Conservation (phyloP, 805 yeast species). For the Scheffersomyces lignosus region DNA sequence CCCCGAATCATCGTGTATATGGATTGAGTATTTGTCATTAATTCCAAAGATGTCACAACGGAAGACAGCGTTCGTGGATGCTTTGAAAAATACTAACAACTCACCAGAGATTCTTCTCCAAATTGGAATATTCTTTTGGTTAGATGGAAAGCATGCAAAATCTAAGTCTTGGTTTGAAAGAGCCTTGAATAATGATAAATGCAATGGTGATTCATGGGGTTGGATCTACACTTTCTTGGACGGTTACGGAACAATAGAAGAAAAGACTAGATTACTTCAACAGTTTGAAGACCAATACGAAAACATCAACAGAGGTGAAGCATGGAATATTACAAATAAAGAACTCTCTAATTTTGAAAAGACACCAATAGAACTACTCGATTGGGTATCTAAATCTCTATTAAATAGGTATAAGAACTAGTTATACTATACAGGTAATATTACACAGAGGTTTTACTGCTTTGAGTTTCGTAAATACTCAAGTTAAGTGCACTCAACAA, state of each 20-base stretch:
- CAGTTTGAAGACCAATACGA: conserved; percentile 34
- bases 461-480: conserved; percentile 53
- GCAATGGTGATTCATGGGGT: conserved; percentile 78
- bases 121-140: conserved; percentile 69
- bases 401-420: conserved; percentile 3
- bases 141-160: conserved; percentile 59
- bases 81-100: conserved; percentile 65
- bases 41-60: conserved; percentile 50
- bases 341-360: conserved; percentile 46
- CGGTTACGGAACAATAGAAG: conserved; percentile 40
- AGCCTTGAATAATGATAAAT: conserved; percentile 54
- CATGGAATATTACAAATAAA: conserved; percentile 58
- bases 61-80: conserved; percentile 64
- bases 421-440: conserved; percentile 1
- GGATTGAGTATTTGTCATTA: conserved; percentile 60
- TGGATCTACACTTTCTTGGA: conserved; percentile 53
- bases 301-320: conserved; percentile 57
- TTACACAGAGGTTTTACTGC: conserved; percentile 2
- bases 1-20: conserved; percentile 60
- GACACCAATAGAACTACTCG: conserved; percentile 40
- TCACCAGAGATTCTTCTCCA: conserved; percentile 56
- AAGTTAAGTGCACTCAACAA: conserved; percentile 74
- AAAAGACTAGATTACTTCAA: conserved; percentile 32
- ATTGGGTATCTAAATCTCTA: conserved; percentile 22
- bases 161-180: conserved; percentile 75